Conservation (phyloP, 352 stramenopile species). For the Globisporangium ultimum region DNA sequence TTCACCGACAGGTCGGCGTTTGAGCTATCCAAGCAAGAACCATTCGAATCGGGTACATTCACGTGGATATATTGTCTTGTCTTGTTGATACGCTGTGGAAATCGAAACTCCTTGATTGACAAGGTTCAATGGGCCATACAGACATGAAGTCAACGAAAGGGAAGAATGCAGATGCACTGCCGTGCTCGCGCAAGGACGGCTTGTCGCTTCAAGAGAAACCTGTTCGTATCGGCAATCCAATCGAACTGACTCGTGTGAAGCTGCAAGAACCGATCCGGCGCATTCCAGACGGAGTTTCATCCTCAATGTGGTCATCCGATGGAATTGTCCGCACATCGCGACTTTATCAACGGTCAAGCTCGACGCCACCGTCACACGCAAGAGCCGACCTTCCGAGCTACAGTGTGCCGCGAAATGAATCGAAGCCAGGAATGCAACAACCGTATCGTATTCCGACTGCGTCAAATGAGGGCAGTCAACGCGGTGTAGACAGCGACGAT, state of each 20-base stretch:
- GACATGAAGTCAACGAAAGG: slow-evolving; percentile 43
- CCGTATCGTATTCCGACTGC: neutral
- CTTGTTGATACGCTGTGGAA: slow-evolving; percentile 2
- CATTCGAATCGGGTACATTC: slow-evolving; percentile 7
- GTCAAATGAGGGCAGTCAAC: slow-evolving; percentile 10
- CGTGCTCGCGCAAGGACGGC: slow-evolving; percentile 11
- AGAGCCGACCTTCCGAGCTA: neutral
- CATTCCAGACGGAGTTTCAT: slow-evolving; percentile 27
- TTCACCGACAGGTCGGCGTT: neutral
- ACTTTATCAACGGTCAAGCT: slow-evolving; percentile 47
- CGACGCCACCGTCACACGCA: slow-evolving; percentile 23
- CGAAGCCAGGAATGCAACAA: slow-evolving; percentile 6
- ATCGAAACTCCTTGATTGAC: slow-evolving; percentile 3
- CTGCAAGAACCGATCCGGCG: slow-evolving; percentile 44
- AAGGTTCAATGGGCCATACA: slow-evolving; percentile 10
- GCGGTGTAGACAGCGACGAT: neutral
- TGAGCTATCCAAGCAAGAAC: neutral
- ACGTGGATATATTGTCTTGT: slow-evolving; percentile 7
- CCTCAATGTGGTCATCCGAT: slow-evolving; percentile 56
- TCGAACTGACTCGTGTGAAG: slow-evolving; percentile 54
- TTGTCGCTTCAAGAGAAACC: slow-evolving; percentile 29
- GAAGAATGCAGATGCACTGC: slow-evolving; percentile 8
- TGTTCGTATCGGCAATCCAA: slow-evolving; percentile 34
- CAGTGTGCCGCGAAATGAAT: neutral
- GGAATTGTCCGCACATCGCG: slow-evolving; percentile 45